Evolutionary conservation across 352 stramenopile genomes (phyloP).

Genomic region (Peronosclerospora sorghi): DNA sequence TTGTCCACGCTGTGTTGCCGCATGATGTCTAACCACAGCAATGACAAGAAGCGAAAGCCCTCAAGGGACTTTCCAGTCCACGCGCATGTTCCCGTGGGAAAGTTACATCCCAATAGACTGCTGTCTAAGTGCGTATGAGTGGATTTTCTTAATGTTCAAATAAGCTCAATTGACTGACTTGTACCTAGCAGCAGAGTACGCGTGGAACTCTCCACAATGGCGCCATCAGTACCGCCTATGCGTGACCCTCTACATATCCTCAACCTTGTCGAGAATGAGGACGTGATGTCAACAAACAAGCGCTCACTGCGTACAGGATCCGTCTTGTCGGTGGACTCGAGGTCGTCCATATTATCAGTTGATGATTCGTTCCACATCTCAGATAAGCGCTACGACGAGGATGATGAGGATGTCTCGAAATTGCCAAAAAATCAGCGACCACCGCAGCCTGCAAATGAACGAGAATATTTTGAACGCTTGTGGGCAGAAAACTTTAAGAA

Average conservation of each 20-base stretch:
- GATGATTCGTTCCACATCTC: constrained; percentile 48
- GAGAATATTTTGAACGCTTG: constrained; percentile 73
- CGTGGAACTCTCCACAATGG: constrained; percentile 38
- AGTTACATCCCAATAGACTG: constrained; percentile 30
- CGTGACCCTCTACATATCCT: constrained; percentile 74
- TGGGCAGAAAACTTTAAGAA: constrained; percentile 81
- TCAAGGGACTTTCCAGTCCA: constrained; percentile 69
- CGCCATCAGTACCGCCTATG: constrained; percentile 49
- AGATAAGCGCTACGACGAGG: constrained; percentile 16
- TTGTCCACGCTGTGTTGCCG: too few relatives aligned
- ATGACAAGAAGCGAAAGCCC: constrained; percentile 80
- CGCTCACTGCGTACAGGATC: constrained; percentile 30
- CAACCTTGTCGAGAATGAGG: constrained; percentile 27
- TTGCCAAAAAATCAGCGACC: constrained; percentile 68
- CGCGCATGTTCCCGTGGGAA: constrained; percentile 52
- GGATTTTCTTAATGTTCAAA: background rate
- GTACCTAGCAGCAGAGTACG: constrained; percentile 21
- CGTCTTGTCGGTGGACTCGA: constrained; percentile 52
- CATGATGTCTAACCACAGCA: constrained; percentile 18
- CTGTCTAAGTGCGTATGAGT: constrained; percentile 19
- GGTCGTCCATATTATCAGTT: constrained; percentile 43
- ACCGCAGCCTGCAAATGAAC: constrained; percentile 55
- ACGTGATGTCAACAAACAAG: background rate
- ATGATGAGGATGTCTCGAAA: constrained; percentile 25
- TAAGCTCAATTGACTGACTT: background rate